These are phyloP conservation scores for Grosmannia huntii DNA, from an alignment of 2,329 filamentous ascomycete species.

Conservation along the genomic window DNA sequence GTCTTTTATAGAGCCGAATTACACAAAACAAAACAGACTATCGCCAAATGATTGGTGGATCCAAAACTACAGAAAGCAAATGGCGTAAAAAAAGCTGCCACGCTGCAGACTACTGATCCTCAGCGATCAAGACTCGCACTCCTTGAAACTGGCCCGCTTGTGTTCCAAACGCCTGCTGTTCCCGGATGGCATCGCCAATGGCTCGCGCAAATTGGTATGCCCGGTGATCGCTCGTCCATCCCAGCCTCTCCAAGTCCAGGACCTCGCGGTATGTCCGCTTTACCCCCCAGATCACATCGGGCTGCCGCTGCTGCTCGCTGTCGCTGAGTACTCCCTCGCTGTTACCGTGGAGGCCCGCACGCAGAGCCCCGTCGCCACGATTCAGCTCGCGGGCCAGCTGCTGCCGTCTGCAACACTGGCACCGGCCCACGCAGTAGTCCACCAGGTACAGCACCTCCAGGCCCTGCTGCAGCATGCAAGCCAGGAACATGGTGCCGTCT, in stretches of 20 bases:
- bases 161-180: constrained; percentile 15
- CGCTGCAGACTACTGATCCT: background rate
- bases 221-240: constrained; percentile 19
- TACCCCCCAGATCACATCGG: constrained; percentile 19
- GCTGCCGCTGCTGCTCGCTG: background rate
- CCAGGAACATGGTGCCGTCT: constrained; percentile 18
- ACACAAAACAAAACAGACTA: no score
- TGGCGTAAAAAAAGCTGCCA: background rate
- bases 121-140: constrained; percentile 3
- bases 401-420: background rate
- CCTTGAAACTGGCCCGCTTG: background rate
- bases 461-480: constrained; percentile 17
- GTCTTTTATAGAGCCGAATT: no score
- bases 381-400: background rate
- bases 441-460: constrained; percentile 21
- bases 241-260: constrained; percentile 18
- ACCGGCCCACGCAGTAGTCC: constrained; percentile 13
- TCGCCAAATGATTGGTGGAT: no score
- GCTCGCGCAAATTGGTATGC: constrained; percentile 19
- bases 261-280: constrained; percentile 20
- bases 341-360: background rate
- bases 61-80: no score
- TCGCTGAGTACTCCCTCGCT: background rate
- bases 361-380: background rate
- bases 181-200: constrained; percentile 17